Base-by-base conservation (phyloP, 495 filamentous ascomycete genomes). In the Achaetomiella virescens region DNA sequence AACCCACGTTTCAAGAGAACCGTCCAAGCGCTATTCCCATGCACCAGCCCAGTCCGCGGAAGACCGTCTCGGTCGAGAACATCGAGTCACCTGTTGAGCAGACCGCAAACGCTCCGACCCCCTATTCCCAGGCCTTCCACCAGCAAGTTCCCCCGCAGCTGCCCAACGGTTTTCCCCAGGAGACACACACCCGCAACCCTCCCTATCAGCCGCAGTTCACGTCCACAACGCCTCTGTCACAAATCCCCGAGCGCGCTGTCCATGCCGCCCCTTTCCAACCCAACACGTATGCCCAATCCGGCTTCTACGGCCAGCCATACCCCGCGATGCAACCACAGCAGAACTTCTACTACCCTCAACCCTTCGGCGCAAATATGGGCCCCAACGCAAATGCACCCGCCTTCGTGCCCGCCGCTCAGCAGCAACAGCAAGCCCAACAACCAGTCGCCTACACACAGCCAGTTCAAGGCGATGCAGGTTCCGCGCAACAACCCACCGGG, bases 31-130 rank as follows among this genome's bases (percentile, higher is more conserved):
- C 81, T 21, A 83, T 97, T 37, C 87, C 90, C 6, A 96, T 97
- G 88, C 89, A 97, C 64, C 93, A 99, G 66, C 93, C 93, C 48
- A 87, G 90, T 41, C 93, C 93, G 3, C 91, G 97, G 70, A 96
- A 97, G 75, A 75, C 91, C 3, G 87, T 99, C 25, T 97, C 93
- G 24, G 86, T 97, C 53, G 89, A 90, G 29, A 91, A 89, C 65
- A 97, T 99, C 59, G 93, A 97, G 67, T 90, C 85, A 21, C 91
- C 95, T 2, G 84, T 77, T n/a, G 66, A 63, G 18, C 78, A 87
- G 61, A 75, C 80, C 2, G 84, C 88, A 59, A 83, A 87, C 48
- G 81, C 83, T 24, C 72, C 73, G 20, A 67, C 73, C 44, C 68
- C 84, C 15, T 88, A 89, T 62, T 84, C 89, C 54, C 90, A 95